Evolutionary conservation across 2,329 filamentous ascomycete genomes (phyloP).

Genomic region (Monosporascus sp.): DNA sequence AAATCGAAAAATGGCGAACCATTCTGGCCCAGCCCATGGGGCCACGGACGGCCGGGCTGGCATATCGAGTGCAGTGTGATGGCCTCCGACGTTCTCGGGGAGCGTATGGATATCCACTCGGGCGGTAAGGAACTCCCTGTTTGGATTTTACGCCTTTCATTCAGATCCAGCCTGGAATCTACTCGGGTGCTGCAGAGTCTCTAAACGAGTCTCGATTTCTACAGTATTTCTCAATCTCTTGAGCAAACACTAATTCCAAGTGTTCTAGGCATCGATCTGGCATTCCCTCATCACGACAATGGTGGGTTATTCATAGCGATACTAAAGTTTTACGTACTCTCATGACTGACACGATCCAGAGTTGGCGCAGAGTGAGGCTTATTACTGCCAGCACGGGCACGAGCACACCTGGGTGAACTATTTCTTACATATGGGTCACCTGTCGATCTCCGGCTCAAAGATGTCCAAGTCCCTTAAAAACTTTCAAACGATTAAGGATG

Average conservation of each 20-base stretch:
- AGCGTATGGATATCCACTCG: slow-evolving; percentile 86
- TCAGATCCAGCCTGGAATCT: too few species aligned
- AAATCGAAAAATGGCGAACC: slow-evolving; percentile 87
- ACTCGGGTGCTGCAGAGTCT: not conserved
- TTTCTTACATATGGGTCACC: slow-evolving; percentile 91
- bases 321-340: not conserved
- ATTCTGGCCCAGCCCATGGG: slow-evolving; percentile 84
- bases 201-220: not conserved
- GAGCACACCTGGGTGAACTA: slow-evolving; percentile 86
- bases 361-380: slow-evolving; percentile 72
- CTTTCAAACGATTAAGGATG: slow-evolving; percentile 87
- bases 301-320: slow-evolving; percentile 26
- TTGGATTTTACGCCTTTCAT: not conserved
- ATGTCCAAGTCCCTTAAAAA: slow-evolving; percentile 97
- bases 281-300: slow-evolving; percentile 90
- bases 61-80: slow-evolving; percentile 97
- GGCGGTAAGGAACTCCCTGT: slow-evolving; percentile 49
- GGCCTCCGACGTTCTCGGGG: slow-evolving; percentile 82
- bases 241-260: not conserved
- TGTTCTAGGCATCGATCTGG: slow-evolving; percentile 61
- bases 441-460: slow-evolving; percentile 84
- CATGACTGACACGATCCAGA: slow-evolving; percentile 59
- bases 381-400: slow-evolving; percentile 47
- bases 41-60: slow-evolving; percentile 84
- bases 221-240: not conserved